phyloP scores from a whole-genome alignment of 495 filamentous ascomycete genomes.

The Pseudotulostoma volvatum region DNA sequence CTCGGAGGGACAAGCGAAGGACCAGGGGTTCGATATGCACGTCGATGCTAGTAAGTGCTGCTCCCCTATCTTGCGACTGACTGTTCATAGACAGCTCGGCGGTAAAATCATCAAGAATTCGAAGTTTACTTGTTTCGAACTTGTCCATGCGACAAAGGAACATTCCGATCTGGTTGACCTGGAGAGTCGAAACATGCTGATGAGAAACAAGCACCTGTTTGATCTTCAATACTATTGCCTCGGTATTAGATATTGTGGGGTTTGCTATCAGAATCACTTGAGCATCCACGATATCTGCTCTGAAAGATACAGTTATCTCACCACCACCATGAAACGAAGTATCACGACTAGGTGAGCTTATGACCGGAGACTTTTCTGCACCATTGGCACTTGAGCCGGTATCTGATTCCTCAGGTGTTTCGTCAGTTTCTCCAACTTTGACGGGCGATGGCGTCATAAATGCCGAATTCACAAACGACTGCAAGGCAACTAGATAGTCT shows the following conservation, averaged over 20 bases:
- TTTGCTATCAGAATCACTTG: slow-evolving; percentile 94
- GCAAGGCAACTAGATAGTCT: slow-evolving; percentile 84
- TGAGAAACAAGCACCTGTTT: slow-evolving; percentile 87
- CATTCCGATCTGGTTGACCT: slow-evolving; percentile 88
- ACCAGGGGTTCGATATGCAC: slow-evolving; percentile 84
- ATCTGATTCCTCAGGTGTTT: slow-evolving; percentile 42
- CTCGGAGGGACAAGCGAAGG: slow-evolving; percentile 78
- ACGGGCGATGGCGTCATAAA: slow-evolving; percentile 44
- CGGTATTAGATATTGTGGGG: slow-evolving; percentile 71
- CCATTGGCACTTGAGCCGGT: slow-evolving; percentile 34
- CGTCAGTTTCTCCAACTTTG: slow-evolving; percentile 38
- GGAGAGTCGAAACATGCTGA: slow-evolving; percentile 84
- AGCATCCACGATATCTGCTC: slow-evolving; percentile 85
- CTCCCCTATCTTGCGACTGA: slow-evolving; percentile 45
- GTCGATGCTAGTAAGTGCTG: slow-evolving; percentile 58
- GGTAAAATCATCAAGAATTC: slow-evolving; percentile 92
- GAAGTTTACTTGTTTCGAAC: slow-evolving; percentile 69
- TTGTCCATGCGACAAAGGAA: slow-evolving; percentile 97
- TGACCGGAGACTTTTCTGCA: slow-evolving; percentile 16
- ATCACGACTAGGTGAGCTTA: not conserved
- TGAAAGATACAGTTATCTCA: slow-evolving; percentile 65
- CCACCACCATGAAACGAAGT: slow-evolving; percentile 17
- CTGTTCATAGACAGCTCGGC: slow-evolving; percentile 79
- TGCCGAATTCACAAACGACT: slow-evolving; percentile 58
- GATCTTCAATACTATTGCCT: slow-evolving; percentile 87